Conservation (phyloP, 2,329 filamentous ascomycete genomes). For the Clonostachys rosea region DNA sequence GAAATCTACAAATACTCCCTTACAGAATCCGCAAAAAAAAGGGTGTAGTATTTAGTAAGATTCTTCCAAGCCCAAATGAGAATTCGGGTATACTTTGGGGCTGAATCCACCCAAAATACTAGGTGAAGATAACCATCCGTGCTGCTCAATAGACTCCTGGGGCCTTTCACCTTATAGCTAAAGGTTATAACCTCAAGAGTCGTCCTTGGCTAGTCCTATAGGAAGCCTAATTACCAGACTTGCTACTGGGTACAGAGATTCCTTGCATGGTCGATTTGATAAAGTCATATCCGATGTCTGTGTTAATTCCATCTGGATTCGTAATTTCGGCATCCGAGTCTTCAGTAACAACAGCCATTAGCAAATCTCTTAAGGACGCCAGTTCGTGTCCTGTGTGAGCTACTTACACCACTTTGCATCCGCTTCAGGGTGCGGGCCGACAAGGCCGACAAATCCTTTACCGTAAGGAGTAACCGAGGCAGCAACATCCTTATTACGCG, state of each 20-base stretch:
- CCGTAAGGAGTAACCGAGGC: conserved; percentile 12
- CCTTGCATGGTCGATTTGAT: conserved; percentile 3
- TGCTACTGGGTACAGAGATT: neutral
- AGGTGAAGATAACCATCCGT: too few species aligned
- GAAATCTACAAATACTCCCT: too few species aligned
- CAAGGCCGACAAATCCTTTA: conserved; percentile 12
- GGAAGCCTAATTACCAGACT: too few species aligned
- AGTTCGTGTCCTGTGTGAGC: neutral
- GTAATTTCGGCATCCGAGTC: conserved; percentile 1
- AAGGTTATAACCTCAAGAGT: too few species aligned
- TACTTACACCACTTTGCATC: conserved; percentile 13
- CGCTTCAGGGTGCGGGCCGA: conserved; percentile 15
- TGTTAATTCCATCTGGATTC: conserved; percentile 13
- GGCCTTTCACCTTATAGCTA: too few species aligned
- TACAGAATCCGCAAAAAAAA: too few species aligned
- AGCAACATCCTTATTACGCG: conserved; percentile 11
- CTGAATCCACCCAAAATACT: too few species aligned
- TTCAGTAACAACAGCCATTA: neutral
- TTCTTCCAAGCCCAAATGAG: too few species aligned
- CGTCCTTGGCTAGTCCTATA: too few species aligned
- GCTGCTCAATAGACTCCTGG: too few species aligned
- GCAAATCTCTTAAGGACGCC: neutral
- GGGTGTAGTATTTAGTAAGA: too few species aligned
- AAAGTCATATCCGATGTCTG: conserved; percentile 12
- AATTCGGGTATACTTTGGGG: too few species aligned